A percentile compares a stretch with the other conserved stretches of the same genome.
These are phyloP conservation scores for Fusarium irregulare DNA, from an alignment of 2,329 filamentous ascomycete genomes.

Conservation along the genomic window DNA sequence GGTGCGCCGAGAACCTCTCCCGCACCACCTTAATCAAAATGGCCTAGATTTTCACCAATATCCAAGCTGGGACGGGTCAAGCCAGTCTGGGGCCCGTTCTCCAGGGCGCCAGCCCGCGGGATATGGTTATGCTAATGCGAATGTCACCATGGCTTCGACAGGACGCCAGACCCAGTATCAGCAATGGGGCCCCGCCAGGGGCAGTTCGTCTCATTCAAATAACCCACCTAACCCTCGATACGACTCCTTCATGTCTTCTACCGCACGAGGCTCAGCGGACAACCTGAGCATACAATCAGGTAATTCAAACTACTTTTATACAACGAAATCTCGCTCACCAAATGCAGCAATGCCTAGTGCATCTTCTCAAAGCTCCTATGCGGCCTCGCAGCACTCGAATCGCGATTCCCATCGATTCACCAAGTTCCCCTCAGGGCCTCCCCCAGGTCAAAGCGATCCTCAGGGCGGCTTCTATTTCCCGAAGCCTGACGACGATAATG, in stretches of 20 bases:
- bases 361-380: slow-evolving; percentile 67
- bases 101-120: slow-evolving; percentile 69
- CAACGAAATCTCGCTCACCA: slow-evolving; percentile 47
- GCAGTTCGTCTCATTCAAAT: slow-evolving; percentile 65
- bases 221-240: slow-evolving; percentile 68
- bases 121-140: slow-evolving; percentile 64
- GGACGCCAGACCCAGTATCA: slow-evolving; percentile 80
- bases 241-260: slow-evolving; percentile 71
- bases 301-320: slow-evolving; percentile 60
- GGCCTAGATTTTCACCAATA: slow-evolving; percentile 90
- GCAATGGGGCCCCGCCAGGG: slow-evolving; percentile 73
- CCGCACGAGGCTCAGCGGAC: slow-evolving; percentile 66
- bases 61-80: slow-evolving; percentile 72
- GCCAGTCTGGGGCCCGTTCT: slow-evolving; percentile 64
- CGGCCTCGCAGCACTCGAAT: slow-evolving; percentile 57
- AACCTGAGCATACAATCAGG: slow-evolving; percentile 68
- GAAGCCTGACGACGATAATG: slow-evolving; percentile 80
- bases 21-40: slow-evolving; percentile 84
- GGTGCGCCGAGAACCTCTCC: slow-evolving; percentile 76
- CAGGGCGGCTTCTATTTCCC: slow-evolving; percentile 71
- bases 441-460: slow-evolving; percentile 48
- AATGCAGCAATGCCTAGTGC: slow-evolving; percentile 64
- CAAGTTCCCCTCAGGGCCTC: slow-evolving; percentile 58
- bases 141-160: slow-evolving; percentile 77
- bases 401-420: slow-evolving; percentile 64